Evolutionary conservation across 169 alveolate genomes (phyloP).

Genomic region (Eimeria necatrix): DNA sequence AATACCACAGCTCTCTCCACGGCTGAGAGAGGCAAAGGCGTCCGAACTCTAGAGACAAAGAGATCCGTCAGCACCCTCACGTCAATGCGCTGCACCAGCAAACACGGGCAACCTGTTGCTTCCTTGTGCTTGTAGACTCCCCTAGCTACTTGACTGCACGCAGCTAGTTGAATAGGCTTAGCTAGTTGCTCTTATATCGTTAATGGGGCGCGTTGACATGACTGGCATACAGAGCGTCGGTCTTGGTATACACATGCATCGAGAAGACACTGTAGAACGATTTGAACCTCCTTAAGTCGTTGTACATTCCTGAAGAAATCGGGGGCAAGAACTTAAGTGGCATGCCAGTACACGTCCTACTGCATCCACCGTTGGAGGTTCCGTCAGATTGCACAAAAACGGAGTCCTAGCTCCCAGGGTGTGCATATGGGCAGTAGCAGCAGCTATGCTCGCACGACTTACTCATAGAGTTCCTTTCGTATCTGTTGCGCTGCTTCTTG

Average conservation of each 20-base stretch:
- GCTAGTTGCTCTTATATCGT: not conserved
- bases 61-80: conserved; percentile 59
- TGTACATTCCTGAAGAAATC: conserved; percentile 3
- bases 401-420: too few species aligned
- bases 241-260: conserved; percentile 73
- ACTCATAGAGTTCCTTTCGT: conserved; percentile 52
- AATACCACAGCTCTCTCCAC: conserved; percentile 45
- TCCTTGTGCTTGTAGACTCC: not conserved
- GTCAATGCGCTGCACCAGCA: conserved; percentile 71
- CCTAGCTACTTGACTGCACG: not conserved
- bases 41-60: conserved; percentile 54
- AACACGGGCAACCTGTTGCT: not conserved
- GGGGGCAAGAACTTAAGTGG: not conserved
- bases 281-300: conserved; percentile 10
- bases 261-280: conserved; percentile 65
- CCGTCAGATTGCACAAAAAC: not conserved
- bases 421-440: not conserved
- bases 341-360: not conserved
- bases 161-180: not conserved
- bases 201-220: not conserved
- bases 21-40: conserved; percentile 42
- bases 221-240: conserved; percentile 41
- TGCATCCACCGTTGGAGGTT: not conserved
- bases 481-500: conserved; percentile 67
- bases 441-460: not conserved